Conservation (phyloP, 345 rosid genomes). For the Eucalyptus curtisii region DNA sequence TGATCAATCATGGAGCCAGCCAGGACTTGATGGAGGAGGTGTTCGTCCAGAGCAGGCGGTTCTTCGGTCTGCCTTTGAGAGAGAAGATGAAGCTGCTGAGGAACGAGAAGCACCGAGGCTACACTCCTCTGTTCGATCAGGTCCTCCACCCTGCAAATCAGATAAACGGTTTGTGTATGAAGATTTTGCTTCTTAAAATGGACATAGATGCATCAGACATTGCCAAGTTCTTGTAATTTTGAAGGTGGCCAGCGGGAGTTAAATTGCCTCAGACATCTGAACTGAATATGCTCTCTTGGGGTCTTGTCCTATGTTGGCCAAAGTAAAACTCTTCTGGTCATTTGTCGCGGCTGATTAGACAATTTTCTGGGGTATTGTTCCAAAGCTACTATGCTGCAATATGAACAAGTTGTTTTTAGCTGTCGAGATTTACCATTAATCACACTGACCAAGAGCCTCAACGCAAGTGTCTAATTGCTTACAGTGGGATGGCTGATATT, state of each 20-base stretch:
- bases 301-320: not conserved
- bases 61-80: slow-evolving; percentile 37
- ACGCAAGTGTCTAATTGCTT: not conserved
- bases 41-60: slow-evolving; percentile 46
- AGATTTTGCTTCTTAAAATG: slow-evolving; percentile 44
- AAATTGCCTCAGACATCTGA: not conserved
- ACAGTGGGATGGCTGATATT: not conserved
- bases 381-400: not conserved
- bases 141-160: slow-evolving; percentile 51
- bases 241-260: not conserved
- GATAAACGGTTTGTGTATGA: slow-evolving; percentile 22
- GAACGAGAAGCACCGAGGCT: slow-evolving; percentile 62
- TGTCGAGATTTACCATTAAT: not conserved
- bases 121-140: slow-evolving; percentile 62
- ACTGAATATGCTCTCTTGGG: not conserved
- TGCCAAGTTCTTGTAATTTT: not conserved
- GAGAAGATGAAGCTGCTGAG: slow-evolving; percentile 62
- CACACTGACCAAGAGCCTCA: not conserved
- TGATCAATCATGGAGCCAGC: slow-evolving; percentile 62
- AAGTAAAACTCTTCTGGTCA: not conserved
- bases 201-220: slow-evolving; percentile 25
- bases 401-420: not conserved
- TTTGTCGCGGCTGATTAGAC: not conserved
- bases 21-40: slow-evolving; percentile 48
- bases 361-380: not conserved